Conservation (phyloP, 768 basidiomycete species). For the Epithele typhae region DNA sequence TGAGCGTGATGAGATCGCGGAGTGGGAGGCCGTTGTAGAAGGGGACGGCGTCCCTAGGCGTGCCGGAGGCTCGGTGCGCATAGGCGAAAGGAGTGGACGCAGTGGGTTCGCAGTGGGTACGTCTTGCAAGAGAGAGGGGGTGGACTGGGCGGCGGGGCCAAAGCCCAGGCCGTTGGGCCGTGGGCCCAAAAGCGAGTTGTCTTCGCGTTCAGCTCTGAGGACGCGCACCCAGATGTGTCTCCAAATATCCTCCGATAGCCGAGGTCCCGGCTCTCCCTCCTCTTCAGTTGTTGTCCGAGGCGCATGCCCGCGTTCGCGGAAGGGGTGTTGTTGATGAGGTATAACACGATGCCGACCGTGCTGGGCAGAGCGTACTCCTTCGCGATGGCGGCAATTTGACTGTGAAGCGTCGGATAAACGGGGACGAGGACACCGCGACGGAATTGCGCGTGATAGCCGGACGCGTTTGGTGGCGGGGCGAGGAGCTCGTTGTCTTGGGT, state of each 20-base stretch:
- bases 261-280: constrained; percentile 62
- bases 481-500: constrained; percentile 41
- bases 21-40: constrained; percentile 24
- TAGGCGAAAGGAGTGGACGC: constrained; percentile 45
- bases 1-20: constrained; percentile 35
- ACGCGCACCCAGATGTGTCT: constrained; percentile 79
- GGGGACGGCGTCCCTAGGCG: constrained; percentile 44
- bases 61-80: constrained; percentile 30
- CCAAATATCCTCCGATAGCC: constrained; percentile 87
- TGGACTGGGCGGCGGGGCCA: constrained; percentile 25
- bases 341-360: constrained; percentile 77
- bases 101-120: constrained; percentile 24
- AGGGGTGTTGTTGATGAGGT: constrained; percentile 52
- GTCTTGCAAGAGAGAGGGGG: constrained; percentile 28
- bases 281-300: constrained; percentile 14
- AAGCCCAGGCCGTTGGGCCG: constrained; percentile 43
- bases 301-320: constrained; percentile 27
- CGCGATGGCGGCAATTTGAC: constrained; percentile 83
- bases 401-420: constrained; percentile 75
- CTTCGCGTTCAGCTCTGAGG: constrained; percentile 51
- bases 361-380: constrained; percentile 92
- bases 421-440: constrained; percentile 85
- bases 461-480: constrained; percentile 52
- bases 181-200: constrained; percentile 28
- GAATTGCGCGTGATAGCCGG: constrained; percentile 77